Evolutionary conservation across 2,329 filamentous ascomycete species (phyloP).

Genomic region (Metarhizium anisopliae): DNA sequence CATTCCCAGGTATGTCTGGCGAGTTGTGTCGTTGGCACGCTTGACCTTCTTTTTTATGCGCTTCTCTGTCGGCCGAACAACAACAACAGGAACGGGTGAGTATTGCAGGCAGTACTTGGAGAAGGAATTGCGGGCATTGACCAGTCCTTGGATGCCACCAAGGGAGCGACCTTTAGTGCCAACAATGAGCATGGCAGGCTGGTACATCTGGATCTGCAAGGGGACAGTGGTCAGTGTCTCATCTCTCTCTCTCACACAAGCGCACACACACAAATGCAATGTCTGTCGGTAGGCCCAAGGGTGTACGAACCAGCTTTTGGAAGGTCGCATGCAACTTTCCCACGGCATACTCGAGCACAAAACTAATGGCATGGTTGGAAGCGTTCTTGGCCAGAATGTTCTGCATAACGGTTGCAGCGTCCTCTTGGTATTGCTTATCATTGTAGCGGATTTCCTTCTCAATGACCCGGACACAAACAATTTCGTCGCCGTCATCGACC

Average conservation of each 20-base stretch:
- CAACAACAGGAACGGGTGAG: constrained; percentile 85
- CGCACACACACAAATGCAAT: neutral
- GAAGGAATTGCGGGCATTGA: constrained; percentile 71
- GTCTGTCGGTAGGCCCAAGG: too few relatives aligned
- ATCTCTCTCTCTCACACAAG: too few relatives aligned
- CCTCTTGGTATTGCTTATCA: constrained; percentile 62
- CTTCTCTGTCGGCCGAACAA: constrained; percentile 80
- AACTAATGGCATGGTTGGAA: constrained; percentile 71
- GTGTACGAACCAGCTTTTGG: constrained; percentile 65
- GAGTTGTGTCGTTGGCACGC: constrained; percentile 64
- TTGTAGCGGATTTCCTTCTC: constrained; percentile 71
- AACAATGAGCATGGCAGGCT: constrained; percentile 84
- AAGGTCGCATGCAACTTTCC: constrained; percentile 88
- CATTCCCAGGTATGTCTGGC: constrained; percentile 71
- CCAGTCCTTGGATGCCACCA: constrained; percentile 75
- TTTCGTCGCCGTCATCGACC: constrained; percentile 87
- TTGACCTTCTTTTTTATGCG: constrained; percentile 86
- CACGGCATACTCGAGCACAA: constrained; percentile 79
- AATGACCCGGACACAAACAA: constrained; percentile 81
- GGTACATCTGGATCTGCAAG: constrained; percentile 75
- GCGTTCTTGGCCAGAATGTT: constrained; percentile 70
- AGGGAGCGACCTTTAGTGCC: constrained; percentile 79
- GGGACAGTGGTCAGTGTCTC: constrained; percentile 7
- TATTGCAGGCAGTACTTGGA: constrained; percentile 94
- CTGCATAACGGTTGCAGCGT: constrained; percentile 66